Evolutionary conservation across 2,329 filamentous ascomycete species (phyloP).

Genomic region (Apiospora rasikravindrae): DNA sequence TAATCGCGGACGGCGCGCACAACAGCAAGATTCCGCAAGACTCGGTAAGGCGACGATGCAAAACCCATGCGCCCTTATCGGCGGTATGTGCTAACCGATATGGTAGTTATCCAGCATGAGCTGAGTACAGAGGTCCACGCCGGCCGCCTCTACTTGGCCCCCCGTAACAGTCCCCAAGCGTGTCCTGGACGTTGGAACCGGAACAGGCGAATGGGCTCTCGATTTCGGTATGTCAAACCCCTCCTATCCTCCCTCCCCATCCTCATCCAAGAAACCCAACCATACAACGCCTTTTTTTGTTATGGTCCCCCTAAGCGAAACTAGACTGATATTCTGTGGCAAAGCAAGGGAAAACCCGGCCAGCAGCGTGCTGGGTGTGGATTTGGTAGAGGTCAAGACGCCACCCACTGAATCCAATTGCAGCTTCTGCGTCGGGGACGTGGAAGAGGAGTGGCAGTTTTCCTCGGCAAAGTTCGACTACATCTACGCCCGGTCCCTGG

Average conservation of each 20-base stretch:
- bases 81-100: neutral
- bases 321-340: constrained; percentile 23
- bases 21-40: neutral
- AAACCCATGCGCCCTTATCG: neutral
- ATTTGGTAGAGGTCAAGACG: constrained; percentile 35
- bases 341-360: constrained; percentile 29
- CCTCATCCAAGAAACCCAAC: too few relatives aligned
- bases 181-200: constrained; percentile 40
- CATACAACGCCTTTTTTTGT: too few relatives aligned
- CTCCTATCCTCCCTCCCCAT: neutral
- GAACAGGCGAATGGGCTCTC: constrained; percentile 36
- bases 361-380: constrained; percentile 36
- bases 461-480: constrained; percentile 34
- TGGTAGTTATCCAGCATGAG: neutral
- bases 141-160: constrained; percentile 36
- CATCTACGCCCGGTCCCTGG: constrained; percentile 39
- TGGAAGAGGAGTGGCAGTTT: constrained; percentile 33
- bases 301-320: too few relatives aligned
- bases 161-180: constrained; percentile 34
- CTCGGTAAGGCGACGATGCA: neutral
- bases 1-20: neutral
- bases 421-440: constrained; percentile 30
- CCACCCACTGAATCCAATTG: constrained; percentile 35
- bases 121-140: constrained; percentile 26
- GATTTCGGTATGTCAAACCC: constrained; percentile 22